Percentiles rank a stretch among this genome's conserved stretches.
These are phyloP conservation scores for Vanrija pseudolonga DNA, from an alignment of 1,284 basidiomycete species.

Conservation along the genomic window DNA sequence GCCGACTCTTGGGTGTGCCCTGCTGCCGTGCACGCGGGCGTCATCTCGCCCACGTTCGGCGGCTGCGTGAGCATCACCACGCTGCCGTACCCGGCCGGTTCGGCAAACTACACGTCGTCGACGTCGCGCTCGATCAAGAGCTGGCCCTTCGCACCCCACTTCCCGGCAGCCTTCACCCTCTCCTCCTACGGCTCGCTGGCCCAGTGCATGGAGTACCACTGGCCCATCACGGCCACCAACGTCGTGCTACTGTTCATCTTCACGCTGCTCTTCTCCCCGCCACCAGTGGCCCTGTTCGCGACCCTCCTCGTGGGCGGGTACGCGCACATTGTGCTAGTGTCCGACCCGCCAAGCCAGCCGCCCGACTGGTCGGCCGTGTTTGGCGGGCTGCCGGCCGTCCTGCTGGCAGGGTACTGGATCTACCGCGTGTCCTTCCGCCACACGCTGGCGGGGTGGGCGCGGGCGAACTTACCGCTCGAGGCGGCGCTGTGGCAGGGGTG, in stretches of 20 bases:
- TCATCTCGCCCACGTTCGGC: constrained; percentile 29
- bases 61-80: constrained; percentile 34
- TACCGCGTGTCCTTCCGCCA: constrained; percentile 33
- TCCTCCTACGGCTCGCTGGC: constrained; percentile 1
- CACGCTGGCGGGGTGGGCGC: constrained; percentile 30
- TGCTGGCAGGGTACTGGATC: constrained; percentile 37
- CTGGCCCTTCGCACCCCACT: constrained; percentile 25
- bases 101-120: constrained; percentile 20
- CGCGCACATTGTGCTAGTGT: constrained; percentile 34
- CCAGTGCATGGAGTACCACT: constrained; percentile 36
- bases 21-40: constrained; percentile 32
- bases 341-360: constrained; percentile 24
- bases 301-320: constrained; percentile 36
- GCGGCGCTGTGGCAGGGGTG: constrained; percentile 39
- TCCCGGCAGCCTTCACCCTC: constrained; percentile 35
- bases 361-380: constrained; percentile 36
- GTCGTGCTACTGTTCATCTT: constrained; percentile 30
- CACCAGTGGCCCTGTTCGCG: constrained; percentile 22
- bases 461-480: constrained; percentile 28
- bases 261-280: constrained; percentile 31
- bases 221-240: constrained; percentile 37
- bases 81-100: constrained; percentile 17
- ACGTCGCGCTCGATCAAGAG: constrained; percentile 22
- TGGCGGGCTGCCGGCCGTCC: constrained; percentile 24
- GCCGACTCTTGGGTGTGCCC: constrained; percentile 47